Base-by-base conservation (phyloP, 768 basidiomycete species). In the Agrocybe praecox region DNA sequence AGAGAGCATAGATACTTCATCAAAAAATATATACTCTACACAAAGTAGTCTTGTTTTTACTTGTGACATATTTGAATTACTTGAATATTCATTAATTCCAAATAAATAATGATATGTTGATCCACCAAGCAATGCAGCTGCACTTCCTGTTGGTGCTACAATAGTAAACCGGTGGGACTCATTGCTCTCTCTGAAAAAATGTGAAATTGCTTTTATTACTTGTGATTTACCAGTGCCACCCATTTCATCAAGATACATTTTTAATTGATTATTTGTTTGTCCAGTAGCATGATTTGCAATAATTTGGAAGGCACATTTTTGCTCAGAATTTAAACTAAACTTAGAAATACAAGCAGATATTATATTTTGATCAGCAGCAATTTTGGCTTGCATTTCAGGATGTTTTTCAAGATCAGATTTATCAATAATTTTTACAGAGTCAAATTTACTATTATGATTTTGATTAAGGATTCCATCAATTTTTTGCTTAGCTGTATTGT, bases 1-100 rank as follows among this genome's bases (percentile, higher is more conserved):
- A 2, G 68, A 69, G 1, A 78, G 23, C 77, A 79, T 79, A 0
- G 76, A 79, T 0, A 78, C 64, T 55, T 80, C 77, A 69, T 80
- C 76, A 19, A 78, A 56, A 45, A 78, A 75, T 0, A 78, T 52
- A 66, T 75, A 75, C 2, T 76, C 68, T 10, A 76, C 69, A n/a
- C 70, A 66, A 23, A 58, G 10, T 11, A 75, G 21, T 21, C 63
- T 54, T 33, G 57, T 18, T 44, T 43, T 59, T 0, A 67, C 46
- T 29, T 62, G 24, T 10, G 11, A 18, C 23, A 33, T 49, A 22
- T 9, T 60, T 29, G 23, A 23, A 26, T 29, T 11, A 11, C 47
- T 18, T 21, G 45, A 18, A 23, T 48, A 18, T 19, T 51, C 49
- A 9, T 17, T 19, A 15, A 42, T 62, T 5, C 73, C 67, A 26